Conservation (phyloP, 495 filamentous ascomycete genomes). For the Chaetomidium leptoderma region DNA sequence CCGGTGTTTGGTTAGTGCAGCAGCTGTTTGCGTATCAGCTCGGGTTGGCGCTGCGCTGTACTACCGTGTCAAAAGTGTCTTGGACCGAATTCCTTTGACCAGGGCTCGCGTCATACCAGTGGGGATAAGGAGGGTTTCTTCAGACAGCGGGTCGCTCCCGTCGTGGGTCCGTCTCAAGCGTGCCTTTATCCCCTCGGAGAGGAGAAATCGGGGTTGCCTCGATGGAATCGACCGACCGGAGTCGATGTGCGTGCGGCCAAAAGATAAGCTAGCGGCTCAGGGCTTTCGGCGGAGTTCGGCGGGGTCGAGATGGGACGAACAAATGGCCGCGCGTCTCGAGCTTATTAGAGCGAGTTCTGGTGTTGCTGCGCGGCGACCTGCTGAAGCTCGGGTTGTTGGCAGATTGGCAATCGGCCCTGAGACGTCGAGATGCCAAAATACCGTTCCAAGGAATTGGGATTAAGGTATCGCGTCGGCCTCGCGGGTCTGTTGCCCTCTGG, state of each 20-base stretch:
- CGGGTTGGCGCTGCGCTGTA: constrained; percentile 17
- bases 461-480: neutral
- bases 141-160: constrained; percentile 19
- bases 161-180: constrained; percentile 9
- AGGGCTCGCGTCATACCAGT: constrained; percentile 33
- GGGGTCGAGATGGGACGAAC: constrained; percentile 7
- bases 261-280: neutral
- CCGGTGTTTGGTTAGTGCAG: constrained; percentile 9
- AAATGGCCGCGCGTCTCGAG: constrained; percentile 6
- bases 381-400: neutral
- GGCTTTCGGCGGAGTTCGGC: neutral
- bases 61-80: constrained; percentile 29
- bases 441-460: neutral
- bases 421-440: neutral
- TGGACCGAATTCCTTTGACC: constrained; percentile 25
- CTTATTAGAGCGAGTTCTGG: neutral
- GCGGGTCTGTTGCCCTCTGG: neutral
- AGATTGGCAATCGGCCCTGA: neutral
- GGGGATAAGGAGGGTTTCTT: constrained; percentile 24
- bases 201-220: neutral
- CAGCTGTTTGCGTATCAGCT: constrained; percentile 12
- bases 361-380: neutral
- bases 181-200: neutral
- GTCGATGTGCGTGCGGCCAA: neutral
- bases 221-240: neutral